Base-by-base conservation (phyloP, 176 grass and related monocot species). In the Panicum miliaceum region DNA sequence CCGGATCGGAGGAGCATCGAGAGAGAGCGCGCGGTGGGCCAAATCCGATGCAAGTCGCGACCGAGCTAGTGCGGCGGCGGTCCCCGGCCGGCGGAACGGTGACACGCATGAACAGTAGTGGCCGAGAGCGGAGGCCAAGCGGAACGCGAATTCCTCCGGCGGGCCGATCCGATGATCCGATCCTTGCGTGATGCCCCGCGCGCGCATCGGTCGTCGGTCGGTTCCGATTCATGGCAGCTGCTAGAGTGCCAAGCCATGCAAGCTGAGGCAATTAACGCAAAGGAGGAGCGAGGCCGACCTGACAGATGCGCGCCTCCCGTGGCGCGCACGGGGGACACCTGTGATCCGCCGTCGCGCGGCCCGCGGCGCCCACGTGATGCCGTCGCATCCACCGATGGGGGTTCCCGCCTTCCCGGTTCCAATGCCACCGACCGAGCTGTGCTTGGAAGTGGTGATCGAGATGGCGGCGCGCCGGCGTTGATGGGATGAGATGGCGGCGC, bases 21-120 rank as follows among this genome's bases (percentile, higher is more conserved):
- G 15, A 14, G 29, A 74, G 35, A 43, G 73, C 82, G 80, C 79
- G 68, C 64, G 56, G 67, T 57, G 70, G 73, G 34, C 91, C 82
- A 88, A 63, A 76, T 4, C 6, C 8, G 1, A 5, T 36, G 69
- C 13, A 8, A 90, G 83, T 86, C 67, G 67, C 40, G 68, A 26
- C 38, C 40, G 68, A 26, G 29, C 2, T n/a, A 45, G 68, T 71
- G 68, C 12, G 14, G 18, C 42, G 88, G 88, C 88, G 88, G 88
- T 90, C 90, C 90, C 77, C 26, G 26, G 37, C 35, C 51, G 51
- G 65, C 65, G 9, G 37, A 71, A 71, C 68, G 42, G 42, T 47
- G 68, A 71, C 68, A 9, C 71, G 71, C 71, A 73, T 73, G 26
- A 52, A 73, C 71, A 73, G 46, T 32, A 37, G 69, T 27, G 42